Evolutionary conservation across 148 eudicot genomes (phyloP).

Genomic region (Chenopodium suecicum): DNA sequence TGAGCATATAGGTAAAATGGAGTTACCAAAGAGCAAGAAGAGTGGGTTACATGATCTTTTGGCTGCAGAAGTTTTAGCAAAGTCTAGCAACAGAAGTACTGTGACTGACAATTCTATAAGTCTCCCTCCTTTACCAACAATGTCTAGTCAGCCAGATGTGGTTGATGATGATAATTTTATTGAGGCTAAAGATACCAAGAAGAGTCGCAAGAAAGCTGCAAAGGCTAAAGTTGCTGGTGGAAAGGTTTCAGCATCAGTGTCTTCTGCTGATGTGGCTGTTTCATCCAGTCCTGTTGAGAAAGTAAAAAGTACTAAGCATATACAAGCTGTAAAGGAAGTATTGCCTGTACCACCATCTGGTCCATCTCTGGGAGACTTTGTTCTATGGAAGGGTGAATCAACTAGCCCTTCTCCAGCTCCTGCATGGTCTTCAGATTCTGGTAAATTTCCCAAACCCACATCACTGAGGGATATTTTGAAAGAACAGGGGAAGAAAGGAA

Average conservation of each 20-base stretch:
- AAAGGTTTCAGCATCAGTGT: slow-evolving; percentile 41
- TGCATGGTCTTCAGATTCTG: slow-evolving; percentile 89
- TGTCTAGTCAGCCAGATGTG: slow-evolving; percentile 33
- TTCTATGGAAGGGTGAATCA: slow-evolving; percentile 84
- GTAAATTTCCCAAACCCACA: slow-evolving; percentile 53
- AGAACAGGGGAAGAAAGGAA: slow-evolving; percentile 64
- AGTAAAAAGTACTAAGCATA: slow-evolving; percentile 53
- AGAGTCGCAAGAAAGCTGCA: slow-evolving; percentile 83
- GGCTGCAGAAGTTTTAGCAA: slow-evolving; percentile 52
- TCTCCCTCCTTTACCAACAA: slow-evolving; percentile 37
- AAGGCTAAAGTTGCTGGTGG: slow-evolving; percentile 65
- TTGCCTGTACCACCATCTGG: slow-evolving; percentile 76
- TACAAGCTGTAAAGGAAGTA: slow-evolving; percentile 63
- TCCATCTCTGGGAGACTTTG: slow-evolving; percentile 93
- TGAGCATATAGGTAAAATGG: slow-evolving; percentile 31
- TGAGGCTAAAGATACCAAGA: slow-evolving; percentile 91
- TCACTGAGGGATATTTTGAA: slow-evolving; percentile 82
- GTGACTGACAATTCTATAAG: slow-evolving; percentile 31
- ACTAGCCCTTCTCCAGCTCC: slow-evolving; percentile 61
- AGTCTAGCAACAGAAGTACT: slow-evolving; percentile 41
- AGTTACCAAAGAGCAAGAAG: slow-evolving; percentile 51
- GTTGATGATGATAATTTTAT: slow-evolving; percentile 64
- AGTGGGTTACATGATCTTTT: slow-evolving; percentile 76
- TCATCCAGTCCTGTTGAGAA: slow-evolving; percentile 60
- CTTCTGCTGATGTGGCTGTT: slow-evolving; percentile 43